Base-by-base conservation (phyloP, 1,139 yeast genomes). In the Yamadazyma triangularis region DNA sequence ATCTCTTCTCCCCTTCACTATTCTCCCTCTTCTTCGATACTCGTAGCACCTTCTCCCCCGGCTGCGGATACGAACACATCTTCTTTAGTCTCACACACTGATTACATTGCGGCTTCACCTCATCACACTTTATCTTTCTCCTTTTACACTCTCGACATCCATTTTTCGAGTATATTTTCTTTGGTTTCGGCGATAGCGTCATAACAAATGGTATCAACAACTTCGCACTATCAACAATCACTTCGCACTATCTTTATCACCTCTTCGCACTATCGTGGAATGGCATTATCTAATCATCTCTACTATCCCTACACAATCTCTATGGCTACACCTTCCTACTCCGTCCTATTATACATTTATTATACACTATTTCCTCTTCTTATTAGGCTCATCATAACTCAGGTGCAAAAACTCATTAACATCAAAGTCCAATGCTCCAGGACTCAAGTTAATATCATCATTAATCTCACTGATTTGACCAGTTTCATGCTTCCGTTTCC, bases 41-140 rank as follows among this genome's bases (percentile, higher is more conserved):
- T 30, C 63, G 35, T 18, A 48, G 33, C 1, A 58, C 64, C 27
- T 44, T 68, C 34, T 59, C 65, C 1, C 70, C 63, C 23, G 46
- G 40, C 26, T 40, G 45, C 29, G 70, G 64, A 37, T 64, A 64
- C 7, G 50, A 46, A 37, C 70, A 64, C 1, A 36, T 44, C 34
- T 64, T 64, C 27, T 48, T 50, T 19, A 64, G 46, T 25, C 70
- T 39, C 4, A 51, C 42, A 39, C 70, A 64, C 38, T 60, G 67
- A 67, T 73, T 60, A 44, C 86, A 78, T 26, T 50, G 51, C 1
- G 83, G 83, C 39, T 74, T 73, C 1, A 61, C 62, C 45, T 78
- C 86, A 47, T 77, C 83, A 49, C 95, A 86, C 48, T 83, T 82
- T 30, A 63, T 61, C 34, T 64, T 64, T 12, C 70, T 47, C 31